phyloP scores from a whole-genome alignment of 352 stramenopile species.

The Globisporangium echinulatum region DNA sequence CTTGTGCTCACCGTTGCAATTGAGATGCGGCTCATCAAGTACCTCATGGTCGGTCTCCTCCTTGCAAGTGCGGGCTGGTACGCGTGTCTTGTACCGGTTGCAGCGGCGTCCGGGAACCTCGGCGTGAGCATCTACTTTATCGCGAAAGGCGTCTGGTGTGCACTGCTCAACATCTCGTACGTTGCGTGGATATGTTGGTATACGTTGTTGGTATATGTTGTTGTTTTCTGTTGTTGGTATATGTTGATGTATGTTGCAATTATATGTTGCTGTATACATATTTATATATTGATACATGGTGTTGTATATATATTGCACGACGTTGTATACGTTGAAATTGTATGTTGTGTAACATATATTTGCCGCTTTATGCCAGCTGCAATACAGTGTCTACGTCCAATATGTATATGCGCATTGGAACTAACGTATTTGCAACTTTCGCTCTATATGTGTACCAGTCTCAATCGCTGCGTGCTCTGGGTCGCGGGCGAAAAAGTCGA shows the following conservation, averaged over 20 bases:
- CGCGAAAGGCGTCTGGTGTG: constrained; percentile 65
- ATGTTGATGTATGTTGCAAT: too few species aligned
- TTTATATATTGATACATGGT: too few species aligned
- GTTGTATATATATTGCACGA: not conserved
- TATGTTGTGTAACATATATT: not conserved
- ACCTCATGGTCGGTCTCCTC: constrained; percentile 52
- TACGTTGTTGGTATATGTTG: not conserved
- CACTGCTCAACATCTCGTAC: constrained; percentile 75
- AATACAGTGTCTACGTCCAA: not conserved
- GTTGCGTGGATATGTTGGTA: not conserved
- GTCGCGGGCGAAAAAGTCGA: constrained; percentile 62
- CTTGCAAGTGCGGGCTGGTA: constrained; percentile 60
- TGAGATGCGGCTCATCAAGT: constrained; percentile 68
- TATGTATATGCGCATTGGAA: not conserved
- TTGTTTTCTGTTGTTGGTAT: not conserved
- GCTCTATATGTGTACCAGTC: constrained; percentile 13
- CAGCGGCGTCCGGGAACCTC: constrained; percentile 52
- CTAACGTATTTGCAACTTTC: not conserved
- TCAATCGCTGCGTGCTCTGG: constrained; percentile 69
- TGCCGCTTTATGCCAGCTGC: not conserved
- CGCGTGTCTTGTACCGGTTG: constrained; percentile 48
- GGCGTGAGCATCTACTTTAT: constrained; percentile 70
- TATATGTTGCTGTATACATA: too few species aligned
- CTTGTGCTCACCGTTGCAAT: constrained; percentile 61
- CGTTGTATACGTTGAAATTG: not conserved